Conservation (phyloP, 2,329 filamentous ascomycete species). For the Niveomyces coronatus region DNA sequence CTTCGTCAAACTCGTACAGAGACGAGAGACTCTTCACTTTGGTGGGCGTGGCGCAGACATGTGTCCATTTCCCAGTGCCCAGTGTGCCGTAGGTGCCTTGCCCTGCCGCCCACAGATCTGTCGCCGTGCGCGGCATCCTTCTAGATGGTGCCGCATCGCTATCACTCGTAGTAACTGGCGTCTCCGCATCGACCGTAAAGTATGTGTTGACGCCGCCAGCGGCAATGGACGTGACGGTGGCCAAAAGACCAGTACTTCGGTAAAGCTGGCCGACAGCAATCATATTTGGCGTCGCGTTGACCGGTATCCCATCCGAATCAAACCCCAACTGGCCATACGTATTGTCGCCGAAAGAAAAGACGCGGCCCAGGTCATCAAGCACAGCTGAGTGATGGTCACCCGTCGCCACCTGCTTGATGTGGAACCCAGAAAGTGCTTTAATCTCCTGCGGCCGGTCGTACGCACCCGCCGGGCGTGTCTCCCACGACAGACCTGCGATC, state of each 20-base stretch:
- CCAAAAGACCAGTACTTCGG: constrained; percentile 47
- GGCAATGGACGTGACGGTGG: constrained; percentile 65
- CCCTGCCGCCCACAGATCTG: constrained; percentile 78
- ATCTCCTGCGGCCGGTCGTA: constrained; percentile 81
- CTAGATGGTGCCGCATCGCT: constrained; percentile 19
- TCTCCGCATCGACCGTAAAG: constrained; percentile 70
- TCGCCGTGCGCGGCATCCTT: constrained; percentile 21
- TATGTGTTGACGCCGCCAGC: constrained; percentile 84
- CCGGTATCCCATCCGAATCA: constrained; percentile 50
- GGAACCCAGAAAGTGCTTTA: constrained; percentile 55
- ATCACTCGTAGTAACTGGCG: constrained; percentile 22
- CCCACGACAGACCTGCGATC: constrained; percentile 72
- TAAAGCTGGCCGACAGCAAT: constrained; percentile 67
- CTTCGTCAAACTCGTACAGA: constrained; percentile 80
- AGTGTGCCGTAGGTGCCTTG: constrained; percentile 75
- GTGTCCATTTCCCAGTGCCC: constrained; percentile 82
- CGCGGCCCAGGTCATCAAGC: constrained; percentile 62
- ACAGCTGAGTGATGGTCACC: constrained; percentile 82
- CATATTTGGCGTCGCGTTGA: constrained; percentile 58
- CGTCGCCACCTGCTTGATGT: constrained; percentile 64
- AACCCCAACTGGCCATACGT: constrained; percentile 85
- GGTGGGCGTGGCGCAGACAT: constrained; percentile 64
- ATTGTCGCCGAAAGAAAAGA: constrained; percentile 90
- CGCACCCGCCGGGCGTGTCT: constrained; percentile 61
- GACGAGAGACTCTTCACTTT: constrained; percentile 79